Conservation (phyloP, 2,329 filamentous ascomycete species). For the Fusarium metavorans region DNA sequence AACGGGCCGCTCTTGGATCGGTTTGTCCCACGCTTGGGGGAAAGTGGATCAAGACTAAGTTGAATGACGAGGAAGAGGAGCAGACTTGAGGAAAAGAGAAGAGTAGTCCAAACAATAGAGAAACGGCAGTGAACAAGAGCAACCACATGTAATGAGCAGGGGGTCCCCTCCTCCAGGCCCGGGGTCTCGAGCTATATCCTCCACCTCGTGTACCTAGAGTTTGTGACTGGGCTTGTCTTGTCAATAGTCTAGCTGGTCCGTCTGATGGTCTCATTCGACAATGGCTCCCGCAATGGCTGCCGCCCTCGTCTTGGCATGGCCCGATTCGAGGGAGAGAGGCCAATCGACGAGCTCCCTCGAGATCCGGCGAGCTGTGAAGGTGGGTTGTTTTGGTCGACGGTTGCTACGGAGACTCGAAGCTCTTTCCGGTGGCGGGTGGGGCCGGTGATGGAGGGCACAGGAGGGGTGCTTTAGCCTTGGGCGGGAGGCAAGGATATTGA, state of each 20-base stretch:
- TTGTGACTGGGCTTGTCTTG: slow-evolving; percentile 26
- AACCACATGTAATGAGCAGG: slow-evolving; percentile 21
- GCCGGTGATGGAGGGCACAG: slow-evolving; percentile 11
- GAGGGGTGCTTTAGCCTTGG: slow-evolving; percentile 12
- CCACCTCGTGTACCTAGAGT: slow-evolving; percentile 13
- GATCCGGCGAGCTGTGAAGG: background rate
- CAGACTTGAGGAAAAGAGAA: background rate
- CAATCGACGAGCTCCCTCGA: slow-evolving; percentile 3
- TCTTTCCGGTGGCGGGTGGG: slow-evolving; percentile 23
- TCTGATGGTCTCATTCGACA: slow-evolving; percentile 21
- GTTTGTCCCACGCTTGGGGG: slow-evolving; percentile 20
- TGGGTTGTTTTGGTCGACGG: slow-evolving; percentile 28
- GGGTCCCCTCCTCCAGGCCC: background rate
- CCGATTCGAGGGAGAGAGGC: background rate
- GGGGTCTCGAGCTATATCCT: background rate
- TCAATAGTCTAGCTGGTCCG: slow-evolving; percentile 7
- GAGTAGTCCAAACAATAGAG: slow-evolving; percentile 7
- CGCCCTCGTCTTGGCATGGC: slow-evolving; percentile 27
- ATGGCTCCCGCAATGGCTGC: slow-evolving; percentile 13
- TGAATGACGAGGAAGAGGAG: background rate
- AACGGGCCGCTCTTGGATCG: slow-evolving; percentile 33
- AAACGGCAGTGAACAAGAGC: slow-evolving; percentile 10
- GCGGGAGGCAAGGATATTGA: slow-evolving; percentile 22
- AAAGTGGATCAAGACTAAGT: background rate
- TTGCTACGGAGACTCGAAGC: slow-evolving; percentile 23